phyloP scores from a whole-genome alignment of 306 rosid genomes.

The Sesbania bispinosa region DNA sequence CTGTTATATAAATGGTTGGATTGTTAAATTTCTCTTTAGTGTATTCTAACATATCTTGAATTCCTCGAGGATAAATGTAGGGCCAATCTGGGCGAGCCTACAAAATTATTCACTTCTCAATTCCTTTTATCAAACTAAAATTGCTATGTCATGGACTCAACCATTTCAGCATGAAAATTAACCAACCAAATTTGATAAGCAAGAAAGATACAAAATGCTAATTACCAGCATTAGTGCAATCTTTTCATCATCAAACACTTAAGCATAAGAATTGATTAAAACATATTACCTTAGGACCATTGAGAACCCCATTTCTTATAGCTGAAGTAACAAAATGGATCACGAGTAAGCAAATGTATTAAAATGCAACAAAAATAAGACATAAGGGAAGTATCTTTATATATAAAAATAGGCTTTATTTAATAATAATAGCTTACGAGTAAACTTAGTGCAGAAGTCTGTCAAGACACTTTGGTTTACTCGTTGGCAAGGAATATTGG shows the following conservation, averaged over 20 bases:
- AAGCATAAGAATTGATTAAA: slow-evolving; percentile 5
- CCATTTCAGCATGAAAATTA: too few relatives aligned
- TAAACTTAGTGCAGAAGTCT: slow-evolving; percentile 30
- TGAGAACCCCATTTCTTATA: slow-evolving; percentile 34
- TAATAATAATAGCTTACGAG: slow-evolving; percentile 33
- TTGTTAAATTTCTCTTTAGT: slow-evolving; percentile 44
- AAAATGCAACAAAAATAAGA: background rate
- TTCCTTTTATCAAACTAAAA: too few relatives aligned
- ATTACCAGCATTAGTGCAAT: too few relatives aligned
- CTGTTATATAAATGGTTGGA: slow-evolving; percentile 61
- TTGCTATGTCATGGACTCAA: too few relatives aligned
- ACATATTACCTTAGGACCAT: slow-evolving; percentile 52
- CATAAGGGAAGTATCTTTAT: background rate
- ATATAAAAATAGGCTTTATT: slow-evolving; percentile 15
- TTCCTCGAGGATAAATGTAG: slow-evolving; percentile 54
- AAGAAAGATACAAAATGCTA: too few relatives aligned
- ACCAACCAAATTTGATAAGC: too few relatives aligned
- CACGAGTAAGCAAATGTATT: background rate
- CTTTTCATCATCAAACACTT: slow-evolving; percentile 3
- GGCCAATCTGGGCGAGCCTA: slow-evolving; percentile 52
- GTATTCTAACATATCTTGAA: slow-evolving; percentile 40
- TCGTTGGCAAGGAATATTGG: slow-evolving; percentile 19
- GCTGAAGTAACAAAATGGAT: slow-evolving; percentile 25
- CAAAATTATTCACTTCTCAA: slow-evolving; percentile 19
- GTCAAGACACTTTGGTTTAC: slow-evolving; percentile 18